Evolutionary conservation across 495 filamentous ascomycete genomes (phyloP).

Genomic region (Lasiosphaeriaceae sp.): DNA sequence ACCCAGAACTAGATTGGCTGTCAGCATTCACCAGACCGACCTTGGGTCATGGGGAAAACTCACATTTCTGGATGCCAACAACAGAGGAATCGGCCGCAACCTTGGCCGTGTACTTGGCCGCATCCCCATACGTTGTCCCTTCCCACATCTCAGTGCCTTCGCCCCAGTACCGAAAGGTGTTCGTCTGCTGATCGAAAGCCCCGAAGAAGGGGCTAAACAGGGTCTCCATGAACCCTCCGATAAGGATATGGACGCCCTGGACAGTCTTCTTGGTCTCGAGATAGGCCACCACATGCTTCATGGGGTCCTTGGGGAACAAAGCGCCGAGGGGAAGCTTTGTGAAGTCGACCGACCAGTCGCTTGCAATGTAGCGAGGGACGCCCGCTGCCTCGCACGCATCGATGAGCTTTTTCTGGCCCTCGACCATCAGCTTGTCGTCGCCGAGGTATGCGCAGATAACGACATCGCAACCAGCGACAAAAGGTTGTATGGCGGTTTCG

Average conservation of each 20-base stretch:
- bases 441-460: constrained; percentile 44
- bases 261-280: constrained; percentile 37
- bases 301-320: constrained; percentile 40
- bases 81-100: constrained; percentile 27
- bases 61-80: constrained; percentile 26
- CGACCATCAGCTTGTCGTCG: constrained; percentile 38
- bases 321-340: constrained; percentile 35
- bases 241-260: constrained; percentile 33
- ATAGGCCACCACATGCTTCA: constrained; percentile 40
- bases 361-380: constrained; percentile 41
- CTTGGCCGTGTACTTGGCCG: constrained; percentile 35
- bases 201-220: constrained; percentile 20
- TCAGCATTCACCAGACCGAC: not conserved
- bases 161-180: constrained; percentile 30
- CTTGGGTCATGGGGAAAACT: constrained; percentile 10
- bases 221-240: constrained; percentile 28
- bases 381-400: constrained; percentile 38
- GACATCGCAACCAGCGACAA: constrained; percentile 18
- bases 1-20: constrained; percentile 24
- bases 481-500: not conserved
- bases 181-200: constrained; percentile 17
- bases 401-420: constrained; percentile 42
- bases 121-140: constrained; percentile 29
- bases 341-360: constrained; percentile 43
- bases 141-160: constrained; percentile 35